Evolutionary conservation across 306 rosid species (phyloP).

Genomic region (Lathyrus oleraceus): DNA sequence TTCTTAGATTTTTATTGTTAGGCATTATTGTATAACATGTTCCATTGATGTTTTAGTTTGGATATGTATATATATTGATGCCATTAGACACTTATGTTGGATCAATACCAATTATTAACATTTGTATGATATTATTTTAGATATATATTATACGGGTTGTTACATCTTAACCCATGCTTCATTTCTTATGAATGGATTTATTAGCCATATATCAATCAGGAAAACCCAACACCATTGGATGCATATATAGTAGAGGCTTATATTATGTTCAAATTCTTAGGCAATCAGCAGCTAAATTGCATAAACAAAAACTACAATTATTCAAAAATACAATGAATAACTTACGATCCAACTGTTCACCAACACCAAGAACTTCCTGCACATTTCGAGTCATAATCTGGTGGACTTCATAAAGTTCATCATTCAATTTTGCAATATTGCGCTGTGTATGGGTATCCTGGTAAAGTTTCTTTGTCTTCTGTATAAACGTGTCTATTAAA

Average conservation of each 20-base stretch:
- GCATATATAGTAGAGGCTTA: background rate
- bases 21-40: no score
- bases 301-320: conserved; percentile 27
- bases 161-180: conserved; percentile 17
- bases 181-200: background rate
- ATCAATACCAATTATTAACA: no score
- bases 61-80: no score
- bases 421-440: conserved; percentile 93
- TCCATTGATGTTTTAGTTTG: no score
- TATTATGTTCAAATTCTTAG: conserved; percentile 11
- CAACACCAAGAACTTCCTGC: conserved; percentile 99
- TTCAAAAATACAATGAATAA: conserved; percentile 35
- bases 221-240: conserved; percentile 28
- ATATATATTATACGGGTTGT: no score
- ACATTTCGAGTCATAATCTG: conserved; percentile 99
- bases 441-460: conserved; percentile 98
- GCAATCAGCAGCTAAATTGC: conserved; percentile 30
- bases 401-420: conserved; percentile 98
- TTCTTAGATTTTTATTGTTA: no score
- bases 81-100: no score
- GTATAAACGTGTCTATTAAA: conserved; percentile 84
- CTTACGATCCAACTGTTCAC: conserved; percentile 99
- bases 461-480: conserved; percentile 96
- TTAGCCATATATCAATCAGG: background rate
- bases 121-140: no score